Conservation (phyloP, 2,329 filamentous ascomycete species). For the Penicillium sp. region DNA sequence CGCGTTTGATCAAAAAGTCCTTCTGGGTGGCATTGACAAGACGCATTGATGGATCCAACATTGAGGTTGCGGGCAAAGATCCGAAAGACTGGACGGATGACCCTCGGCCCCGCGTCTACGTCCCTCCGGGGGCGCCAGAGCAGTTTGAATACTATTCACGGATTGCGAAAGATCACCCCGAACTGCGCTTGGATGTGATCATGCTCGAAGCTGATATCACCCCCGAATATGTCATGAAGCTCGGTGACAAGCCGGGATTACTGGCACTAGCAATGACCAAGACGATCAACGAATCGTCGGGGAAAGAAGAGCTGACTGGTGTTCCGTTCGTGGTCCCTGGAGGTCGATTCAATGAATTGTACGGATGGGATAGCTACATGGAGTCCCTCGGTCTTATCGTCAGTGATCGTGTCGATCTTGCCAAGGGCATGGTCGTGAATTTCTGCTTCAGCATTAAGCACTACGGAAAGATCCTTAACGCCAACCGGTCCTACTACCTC, state of each 20-base stretch:
- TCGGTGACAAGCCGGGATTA: slow-evolving; percentile 84
- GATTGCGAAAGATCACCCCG: slow-evolving; percentile 71
- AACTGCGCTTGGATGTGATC: slow-evolving; percentile 82
- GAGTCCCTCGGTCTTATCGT: slow-evolving; percentile 83
- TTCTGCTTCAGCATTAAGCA: slow-evolving; percentile 98
- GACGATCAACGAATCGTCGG: slow-evolving; percentile 60
- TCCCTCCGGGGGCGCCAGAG: slow-evolving; percentile 76
- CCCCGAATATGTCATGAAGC: slow-evolving; percentile 70
- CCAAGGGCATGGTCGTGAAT: slow-evolving; percentile 91
- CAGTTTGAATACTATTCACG: slow-evolving; percentile 85
- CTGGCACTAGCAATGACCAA: slow-evolving; percentile 87
- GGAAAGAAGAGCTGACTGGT: slow-evolving; percentile 67
- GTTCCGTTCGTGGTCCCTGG: slow-evolving; percentile 96
- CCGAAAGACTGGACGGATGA: slow-evolving; percentile 94
- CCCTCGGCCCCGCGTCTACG: slow-evolving; percentile 84
- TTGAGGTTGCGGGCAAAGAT: slow-evolving; percentile 80
- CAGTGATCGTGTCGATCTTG: slow-evolving; percentile 78
- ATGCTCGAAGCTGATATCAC: slow-evolving; percentile 69
- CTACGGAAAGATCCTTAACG: slow-evolving; percentile 97
- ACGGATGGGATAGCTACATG: slow-evolving; percentile 99
- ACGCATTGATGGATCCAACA: slow-evolving; percentile 73
- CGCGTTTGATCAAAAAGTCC: slow-evolving; percentile 77
- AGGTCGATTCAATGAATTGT: slow-evolving; percentile 95
- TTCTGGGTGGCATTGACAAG: slow-evolving; percentile 93
- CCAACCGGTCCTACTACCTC: slow-evolving; percentile 93